Evolutionary conservation across 345 rosid genomes (phyloP).

Genomic region (Combretum micranthum): DNA sequence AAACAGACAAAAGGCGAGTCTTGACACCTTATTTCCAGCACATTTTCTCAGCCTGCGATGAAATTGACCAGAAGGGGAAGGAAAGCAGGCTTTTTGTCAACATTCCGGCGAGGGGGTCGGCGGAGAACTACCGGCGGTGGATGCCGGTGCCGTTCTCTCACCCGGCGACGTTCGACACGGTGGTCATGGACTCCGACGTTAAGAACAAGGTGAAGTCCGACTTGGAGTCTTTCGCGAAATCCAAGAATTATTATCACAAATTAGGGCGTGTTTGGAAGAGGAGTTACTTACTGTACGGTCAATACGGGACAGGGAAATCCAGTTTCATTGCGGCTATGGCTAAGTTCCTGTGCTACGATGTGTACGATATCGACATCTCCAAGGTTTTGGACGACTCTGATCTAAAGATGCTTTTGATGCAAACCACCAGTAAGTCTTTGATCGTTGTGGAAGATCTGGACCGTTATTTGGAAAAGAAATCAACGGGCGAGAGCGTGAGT

Average conservation of each 20-base stretch:
- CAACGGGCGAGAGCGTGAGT: slow-evolving; percentile 25
- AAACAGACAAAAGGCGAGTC: slow-evolving; percentile 45
- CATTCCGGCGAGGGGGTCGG: slow-evolving; percentile 6
- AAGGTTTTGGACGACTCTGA: slow-evolving; percentile 40
- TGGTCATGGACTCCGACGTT: slow-evolving; percentile 49
- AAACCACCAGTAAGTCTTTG: slow-evolving; percentile 37
- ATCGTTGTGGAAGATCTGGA: slow-evolving; percentile 56
- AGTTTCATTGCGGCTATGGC: slow-evolving; percentile 58
- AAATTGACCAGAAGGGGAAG: slow-evolving; percentile 29
- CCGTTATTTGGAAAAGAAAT: slow-evolving; percentile 31
- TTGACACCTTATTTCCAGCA: slow-evolving; percentile 68
- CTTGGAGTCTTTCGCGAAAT: slow-evolving; percentile 49
- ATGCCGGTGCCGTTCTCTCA: slow-evolving; percentile 45
- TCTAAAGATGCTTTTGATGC: slow-evolving; percentile 43
- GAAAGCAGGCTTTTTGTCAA: slow-evolving; percentile 38
- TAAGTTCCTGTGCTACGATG: slow-evolving; percentile 41
- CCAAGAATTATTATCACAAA: slow-evolving; percentile 54
- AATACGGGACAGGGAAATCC: slow-evolving; percentile 62
- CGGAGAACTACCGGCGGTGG: slow-evolving; percentile 32
- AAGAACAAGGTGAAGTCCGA: slow-evolving; percentile 47
- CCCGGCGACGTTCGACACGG: slow-evolving; percentile 54
- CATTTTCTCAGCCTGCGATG: slow-evolving; percentile 36
- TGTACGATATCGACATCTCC: slow-evolving; percentile 51
- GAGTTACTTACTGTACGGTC: slow-evolving; percentile 57
- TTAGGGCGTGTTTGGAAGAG: slow-evolving; percentile 67